Base-by-base conservation (phyloP, 2,329 filamentous ascomycete genomes). In the Neodidymelliopsis sp. region DNA sequence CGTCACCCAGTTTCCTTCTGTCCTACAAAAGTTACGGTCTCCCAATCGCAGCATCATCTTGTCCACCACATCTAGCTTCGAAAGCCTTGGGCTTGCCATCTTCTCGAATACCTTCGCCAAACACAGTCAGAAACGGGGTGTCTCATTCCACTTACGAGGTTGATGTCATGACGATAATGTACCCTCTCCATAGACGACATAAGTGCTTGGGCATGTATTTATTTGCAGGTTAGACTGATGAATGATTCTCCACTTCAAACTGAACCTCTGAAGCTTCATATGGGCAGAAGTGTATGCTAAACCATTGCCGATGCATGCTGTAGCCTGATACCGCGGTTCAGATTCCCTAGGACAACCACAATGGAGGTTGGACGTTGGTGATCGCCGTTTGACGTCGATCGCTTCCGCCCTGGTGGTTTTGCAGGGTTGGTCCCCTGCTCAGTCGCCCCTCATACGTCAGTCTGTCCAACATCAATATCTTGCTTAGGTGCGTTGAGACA, bases 391-490 rank as follows among this genome's bases (percentile, higher is more conserved):
- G 37, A 53, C 56, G 60, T 54, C 35, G 55, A 61, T 60, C 60
- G 33, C 43, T 56, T 39, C 53, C 41, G 37, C 25, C 15, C 36
- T 24, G 13, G 36, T 48, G 29, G 36, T 20, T 38, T 40, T 49
- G 40, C 54, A 57, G 40, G 54, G 49, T 34, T 49, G 30, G 46
- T 51, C 51, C 59, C 62, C 51, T 59, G 62, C 46, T 49, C 25
- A 43, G 45, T 49, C 56, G 57, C 57, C 59, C 65, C 64, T 66
- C 60, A 63, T 71, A 71, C 68, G 68, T 71, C 69, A 72, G 60
- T 36, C 38, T 56, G 59, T 62, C 57, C 63, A 57, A 69, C 62
- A 54, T 63, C 49, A 44, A 69, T 46, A 66, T 59, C 65, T 62
- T 67, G 62, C 54, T 66, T 66, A 45, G 36, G 29, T 23, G 23